Evolutionary conservation across 208 protist species (phyloP), one percentile per base, ranked within the genome.

Genomic region (Leishmania aethiopica): DNA sequence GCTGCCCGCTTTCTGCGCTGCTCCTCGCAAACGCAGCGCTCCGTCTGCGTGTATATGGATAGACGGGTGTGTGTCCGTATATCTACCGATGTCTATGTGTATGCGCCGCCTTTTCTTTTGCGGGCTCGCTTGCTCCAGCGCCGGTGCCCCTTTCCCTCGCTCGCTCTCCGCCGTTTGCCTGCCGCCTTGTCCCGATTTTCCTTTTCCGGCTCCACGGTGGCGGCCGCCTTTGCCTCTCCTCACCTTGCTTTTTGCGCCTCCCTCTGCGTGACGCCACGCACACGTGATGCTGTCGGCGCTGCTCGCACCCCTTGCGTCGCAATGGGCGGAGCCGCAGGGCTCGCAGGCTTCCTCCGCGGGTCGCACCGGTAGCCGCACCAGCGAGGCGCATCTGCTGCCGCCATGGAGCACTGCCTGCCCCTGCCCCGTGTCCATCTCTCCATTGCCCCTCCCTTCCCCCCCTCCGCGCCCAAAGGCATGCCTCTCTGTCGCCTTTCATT

Each of bases 1-100:
- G 42, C 80, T 76, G 83, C 69, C 25, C 70, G 71, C 8, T 75
- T 19, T 57, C 42, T 8, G 35, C 77, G 22, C 35, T n/a, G 25
- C 4, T 19, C 51, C 19, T 19, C 17, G 13, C 51, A 13, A 19
- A 6, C 51, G 15, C 51, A 8, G 15, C 51, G 10, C 57, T 62
- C 57, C 3, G 57, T 62, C 25, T 25, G 22, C 15, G 51, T 19
- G 17, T 13, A 19, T 19, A 3, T 55, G 15, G 51, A 3, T 19
- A 55, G 51, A 4, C 1, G 15, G 15, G 3, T 19, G 51, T 55
- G 51, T 55, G 51, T 8, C 45, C 45, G 0, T 47, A 8, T 10
- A 47, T 47, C 45, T 11, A 47, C 45, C 45, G 4, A 10, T 47
- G 10, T 47, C 45, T 8, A 47, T 10, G 2, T 47, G 0, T 47